These are phyloP conservation scores for Anthostomella pinea DNA, from an alignment of 2,329 filamentous ascomycete species.

Conservation along the genomic window DNA sequence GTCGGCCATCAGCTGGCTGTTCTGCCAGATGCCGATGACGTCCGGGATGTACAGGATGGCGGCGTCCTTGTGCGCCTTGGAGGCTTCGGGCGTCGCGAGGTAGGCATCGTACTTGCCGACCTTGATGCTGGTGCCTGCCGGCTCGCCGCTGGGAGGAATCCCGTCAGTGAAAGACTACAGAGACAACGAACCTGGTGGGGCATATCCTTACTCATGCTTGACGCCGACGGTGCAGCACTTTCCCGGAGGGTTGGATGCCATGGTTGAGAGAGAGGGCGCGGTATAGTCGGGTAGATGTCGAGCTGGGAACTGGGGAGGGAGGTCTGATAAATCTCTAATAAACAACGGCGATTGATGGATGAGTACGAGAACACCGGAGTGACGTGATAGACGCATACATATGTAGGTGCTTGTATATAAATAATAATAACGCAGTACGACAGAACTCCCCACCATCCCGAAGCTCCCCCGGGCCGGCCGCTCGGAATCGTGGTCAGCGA, in stretches of 20 bases:
- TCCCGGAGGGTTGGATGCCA: conserved; percentile 53
- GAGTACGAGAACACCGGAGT: no score
- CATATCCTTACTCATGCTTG: conserved; percentile 55
- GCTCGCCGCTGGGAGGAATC: conserved; percentile 42
- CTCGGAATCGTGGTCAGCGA: no score
- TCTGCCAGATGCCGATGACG: conserved; percentile 53
- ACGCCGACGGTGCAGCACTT: conserved; percentile 52
- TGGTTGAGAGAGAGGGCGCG: conserved; percentile 24
- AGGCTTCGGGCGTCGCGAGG: conserved; percentile 42
- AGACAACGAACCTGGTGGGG: no score
- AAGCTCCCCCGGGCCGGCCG: no score
- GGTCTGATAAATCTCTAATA: background rate
- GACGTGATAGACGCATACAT: no score
- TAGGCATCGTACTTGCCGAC: conserved; percentile 49
- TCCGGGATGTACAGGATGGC: conserved; percentile 49
- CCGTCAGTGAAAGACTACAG: no score
- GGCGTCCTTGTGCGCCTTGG: conserved; percentile 37
- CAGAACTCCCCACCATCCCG: no score
- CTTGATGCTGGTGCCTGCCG: conserved; percentile 45
- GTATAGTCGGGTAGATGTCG: conserved; percentile 1
- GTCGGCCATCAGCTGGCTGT: conserved; percentile 67
- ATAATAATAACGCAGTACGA: no score
- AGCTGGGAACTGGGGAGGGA: background rate
- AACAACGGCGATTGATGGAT: no score
- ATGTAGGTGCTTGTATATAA: no score